A percentile compares a stretch with the other conserved stretches of the same genome.
phyloP scores from a whole-genome alignment of 257 asterid genomes.

The Nicotiana obtusifolia region DNA sequence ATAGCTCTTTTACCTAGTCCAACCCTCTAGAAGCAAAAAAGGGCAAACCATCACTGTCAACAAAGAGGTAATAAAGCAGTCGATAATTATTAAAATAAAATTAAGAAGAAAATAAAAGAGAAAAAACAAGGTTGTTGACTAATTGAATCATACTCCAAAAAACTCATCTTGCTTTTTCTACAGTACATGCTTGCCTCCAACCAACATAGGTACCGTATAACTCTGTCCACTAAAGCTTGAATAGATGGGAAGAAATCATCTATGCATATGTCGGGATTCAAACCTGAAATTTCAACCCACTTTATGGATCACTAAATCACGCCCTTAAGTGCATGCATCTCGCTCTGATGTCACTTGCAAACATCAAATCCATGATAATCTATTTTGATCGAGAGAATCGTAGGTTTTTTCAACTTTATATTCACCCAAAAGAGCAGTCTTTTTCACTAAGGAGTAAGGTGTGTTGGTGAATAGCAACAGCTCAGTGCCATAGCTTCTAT shows the following conservation, averaged over 20 bases:
- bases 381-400: not conserved
- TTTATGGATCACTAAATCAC: too few relatives aligned
- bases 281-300: too few relatives aligned
- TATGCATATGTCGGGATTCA: too few relatives aligned
- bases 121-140: not conserved
- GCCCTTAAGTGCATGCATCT: not conserved
- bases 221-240: too few relatives aligned
- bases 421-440: not conserved
- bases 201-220: too few relatives aligned
- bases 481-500: not conserved
- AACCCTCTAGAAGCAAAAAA: not conserved
- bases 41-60: not conserved
- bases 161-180: not conserved
- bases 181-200: too few relatives aligned
- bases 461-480: not conserved
- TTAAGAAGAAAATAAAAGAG: not conserved
- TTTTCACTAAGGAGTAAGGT: not conserved
- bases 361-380: not conserved
- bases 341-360: not conserved
- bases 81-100: too few relatives aligned
- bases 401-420: too few relatives aligned
- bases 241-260: too few relatives aligned
- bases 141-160: not conserved
- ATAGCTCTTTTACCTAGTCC: not conserved
- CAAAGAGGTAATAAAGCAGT: not conserved